Conservation (phyloP, 352 stramenopile genomes). For the Globisporangium spiculum region DNA sequence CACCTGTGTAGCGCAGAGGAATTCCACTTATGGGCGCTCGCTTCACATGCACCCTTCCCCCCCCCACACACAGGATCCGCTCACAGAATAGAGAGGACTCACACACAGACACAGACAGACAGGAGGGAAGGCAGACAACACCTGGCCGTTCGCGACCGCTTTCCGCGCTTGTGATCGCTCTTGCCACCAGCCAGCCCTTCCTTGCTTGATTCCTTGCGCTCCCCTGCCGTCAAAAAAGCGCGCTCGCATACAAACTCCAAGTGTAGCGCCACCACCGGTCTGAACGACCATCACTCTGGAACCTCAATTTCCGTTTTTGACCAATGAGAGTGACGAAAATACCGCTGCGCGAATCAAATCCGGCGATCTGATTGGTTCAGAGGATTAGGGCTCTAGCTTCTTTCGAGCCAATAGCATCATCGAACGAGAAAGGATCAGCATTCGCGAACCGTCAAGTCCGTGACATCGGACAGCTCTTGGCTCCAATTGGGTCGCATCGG, state of each 20-base stretch:
- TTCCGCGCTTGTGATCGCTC: not conserved
- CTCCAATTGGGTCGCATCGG: slow-evolving; percentile 9
- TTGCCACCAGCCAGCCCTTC: not conserved
- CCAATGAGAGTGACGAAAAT: not conserved
- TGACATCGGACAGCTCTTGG: slow-evolving; percentile 4
- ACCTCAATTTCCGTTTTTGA: not conserved
- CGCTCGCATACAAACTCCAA: slow-evolving; percentile 9
- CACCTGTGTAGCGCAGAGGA: slow-evolving; percentile 16
- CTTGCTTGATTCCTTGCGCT: not conserved
- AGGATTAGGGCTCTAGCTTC: not conserved
- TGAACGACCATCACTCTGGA: slow-evolving; percentile 8
- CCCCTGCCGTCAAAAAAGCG: not conserved
- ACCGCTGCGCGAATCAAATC: not conserved
- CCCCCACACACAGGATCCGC: not conserved
- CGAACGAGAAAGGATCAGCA: slow-evolving; percentile 3
- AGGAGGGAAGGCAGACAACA: not conserved
- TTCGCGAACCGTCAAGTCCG: not conserved
- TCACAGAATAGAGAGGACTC: not conserved
- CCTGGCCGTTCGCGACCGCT: not conserved
- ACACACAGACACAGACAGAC: not conserved
- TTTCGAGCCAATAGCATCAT: not conserved
- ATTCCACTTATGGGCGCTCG: slow-evolving; percentile 18
- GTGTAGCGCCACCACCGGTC: slow-evolving; percentile 18
- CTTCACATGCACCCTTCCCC: slow-evolving; percentile 4
- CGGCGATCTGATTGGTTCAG: not conserved